These are phyloP conservation scores for Myrica gale DNA, from an alignment of 306 rosid genomes.

Conservation along the genomic window DNA sequence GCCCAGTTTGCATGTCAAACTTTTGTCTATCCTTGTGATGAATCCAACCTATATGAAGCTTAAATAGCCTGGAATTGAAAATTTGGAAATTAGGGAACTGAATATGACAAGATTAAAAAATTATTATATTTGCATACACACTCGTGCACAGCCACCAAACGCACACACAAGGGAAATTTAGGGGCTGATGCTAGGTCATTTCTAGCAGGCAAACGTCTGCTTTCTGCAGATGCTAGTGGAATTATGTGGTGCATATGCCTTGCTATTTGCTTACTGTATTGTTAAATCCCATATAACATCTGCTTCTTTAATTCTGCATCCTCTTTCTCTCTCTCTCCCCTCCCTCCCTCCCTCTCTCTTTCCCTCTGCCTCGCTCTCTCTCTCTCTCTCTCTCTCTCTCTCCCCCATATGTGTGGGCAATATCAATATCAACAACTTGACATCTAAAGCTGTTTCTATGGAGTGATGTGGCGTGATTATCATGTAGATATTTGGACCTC, in stretches of 20 bases:
- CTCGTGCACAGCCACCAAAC: not conserved
- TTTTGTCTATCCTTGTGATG: not conserved
- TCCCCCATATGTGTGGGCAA: not conserved
- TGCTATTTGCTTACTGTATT: not conserved
- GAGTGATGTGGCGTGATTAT: not conserved
- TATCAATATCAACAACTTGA: not conserved
- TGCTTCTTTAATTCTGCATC: not conserved
- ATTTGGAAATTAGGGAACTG: not conserved
- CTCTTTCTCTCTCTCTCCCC: not conserved
- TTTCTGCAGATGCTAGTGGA: constrained; percentile 1
- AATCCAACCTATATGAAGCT: not conserved
- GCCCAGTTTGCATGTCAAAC: not conserved
- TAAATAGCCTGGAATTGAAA: constrained; percentile 2
- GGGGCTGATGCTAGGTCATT: not conserved
- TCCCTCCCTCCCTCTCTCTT: not conserved
- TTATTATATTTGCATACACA: not conserved
- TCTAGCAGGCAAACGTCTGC: not conserved
- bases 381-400: not conserved
- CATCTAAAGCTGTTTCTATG: not conserved
- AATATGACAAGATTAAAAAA: not conserved
- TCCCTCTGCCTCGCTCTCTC: not conserved
- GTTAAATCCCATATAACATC: not conserved
- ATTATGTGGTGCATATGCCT: not conserved
- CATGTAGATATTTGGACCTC: not conserved
- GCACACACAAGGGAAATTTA: not conserved